Percentiles rank a stretch among this genome's conserved stretches.
Evolutionary conservation across 805 yeast genomes (phyloP).

Genomic region (Metschnikowia peoriensis): DNA sequence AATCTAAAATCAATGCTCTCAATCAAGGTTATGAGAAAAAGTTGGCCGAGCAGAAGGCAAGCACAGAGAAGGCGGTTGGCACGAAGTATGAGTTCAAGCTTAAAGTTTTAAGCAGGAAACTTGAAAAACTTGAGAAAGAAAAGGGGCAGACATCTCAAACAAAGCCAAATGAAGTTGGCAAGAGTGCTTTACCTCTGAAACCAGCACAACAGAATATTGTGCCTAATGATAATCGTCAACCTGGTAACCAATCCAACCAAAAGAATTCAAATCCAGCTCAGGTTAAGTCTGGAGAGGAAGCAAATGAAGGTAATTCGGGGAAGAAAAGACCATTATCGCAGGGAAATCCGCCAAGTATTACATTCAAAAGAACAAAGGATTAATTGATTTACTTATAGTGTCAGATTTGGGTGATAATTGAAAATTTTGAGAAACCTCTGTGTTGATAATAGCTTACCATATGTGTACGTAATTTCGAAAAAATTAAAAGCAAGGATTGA

Average conservation of each 20-base stretch:
- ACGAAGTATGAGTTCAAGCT: conserved; percentile 60
- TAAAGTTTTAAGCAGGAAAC: conserved; percentile 51
- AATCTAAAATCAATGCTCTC: conserved; percentile 21
- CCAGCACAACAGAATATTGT: background rate
- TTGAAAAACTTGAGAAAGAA: conserved; percentile 45
- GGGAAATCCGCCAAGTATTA: background rate
- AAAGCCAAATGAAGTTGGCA: background rate
- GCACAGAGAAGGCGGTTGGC: conserved; percentile 48
- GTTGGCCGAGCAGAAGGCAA: conserved; percentile 27
- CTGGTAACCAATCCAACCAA: background rate
- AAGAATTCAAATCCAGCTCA: background rate
- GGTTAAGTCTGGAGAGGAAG: background rate
- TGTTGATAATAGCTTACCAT: background rate
- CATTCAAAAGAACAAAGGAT: conserved; percentile 9
- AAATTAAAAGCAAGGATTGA: background rate
- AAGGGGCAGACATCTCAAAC: background rate
- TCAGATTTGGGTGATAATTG: background rate
- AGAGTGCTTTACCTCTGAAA: background rate
- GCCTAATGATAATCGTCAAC: background rate
- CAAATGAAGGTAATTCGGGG: background rate
- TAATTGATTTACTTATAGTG: background rate
- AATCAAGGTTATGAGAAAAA: conserved; percentile 22
- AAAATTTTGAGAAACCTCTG: background rate
- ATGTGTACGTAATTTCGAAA: background rate
- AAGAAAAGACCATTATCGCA: conserved; percentile 6